Conservation (phyloP, 148 eudicot genomes). For the Camellia lanceoleosa region DNA sequence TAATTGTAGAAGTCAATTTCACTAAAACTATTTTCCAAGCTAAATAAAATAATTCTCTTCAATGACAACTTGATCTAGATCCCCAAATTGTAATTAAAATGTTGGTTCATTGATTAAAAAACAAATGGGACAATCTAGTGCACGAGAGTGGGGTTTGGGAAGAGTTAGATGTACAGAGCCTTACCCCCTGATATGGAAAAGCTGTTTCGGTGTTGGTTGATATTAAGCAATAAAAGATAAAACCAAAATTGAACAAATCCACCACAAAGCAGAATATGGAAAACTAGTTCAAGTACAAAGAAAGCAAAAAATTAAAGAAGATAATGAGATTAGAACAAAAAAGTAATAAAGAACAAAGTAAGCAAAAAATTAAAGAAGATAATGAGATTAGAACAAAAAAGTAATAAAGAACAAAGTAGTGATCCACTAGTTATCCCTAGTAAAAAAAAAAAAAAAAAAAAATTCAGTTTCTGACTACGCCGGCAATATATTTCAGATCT, state of each 20-base stretch:
- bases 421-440: conserved; percentile 17
- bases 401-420: conserved; percentile 28
- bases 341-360: no score
- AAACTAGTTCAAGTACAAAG: conserved; percentile 29
- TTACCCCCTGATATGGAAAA: no score
- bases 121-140: no score
- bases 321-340: conserved; percentile 26
- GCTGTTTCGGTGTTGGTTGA: no score
- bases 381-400: no score
- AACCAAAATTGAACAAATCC: conserved; percentile 16
- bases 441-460: conserved; percentile 19
- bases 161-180: no score
- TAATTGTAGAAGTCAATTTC: not conserved
- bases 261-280: conserved; percentile 11
- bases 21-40: not conserved
- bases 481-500: conserved; percentile 27
- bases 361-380: no score
- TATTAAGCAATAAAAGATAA: not conserved
- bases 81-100: not conserved
- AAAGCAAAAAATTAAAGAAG: conserved; percentile 16
- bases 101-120: no score
- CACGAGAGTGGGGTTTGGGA: no score
- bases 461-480: conserved; percentile 7
- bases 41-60: not conserved
- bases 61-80: not conserved